These are phyloP conservation scores for Fragaria iinumae DNA, from an alignment of 306 rosid species.

Conservation along the genomic window DNA sequence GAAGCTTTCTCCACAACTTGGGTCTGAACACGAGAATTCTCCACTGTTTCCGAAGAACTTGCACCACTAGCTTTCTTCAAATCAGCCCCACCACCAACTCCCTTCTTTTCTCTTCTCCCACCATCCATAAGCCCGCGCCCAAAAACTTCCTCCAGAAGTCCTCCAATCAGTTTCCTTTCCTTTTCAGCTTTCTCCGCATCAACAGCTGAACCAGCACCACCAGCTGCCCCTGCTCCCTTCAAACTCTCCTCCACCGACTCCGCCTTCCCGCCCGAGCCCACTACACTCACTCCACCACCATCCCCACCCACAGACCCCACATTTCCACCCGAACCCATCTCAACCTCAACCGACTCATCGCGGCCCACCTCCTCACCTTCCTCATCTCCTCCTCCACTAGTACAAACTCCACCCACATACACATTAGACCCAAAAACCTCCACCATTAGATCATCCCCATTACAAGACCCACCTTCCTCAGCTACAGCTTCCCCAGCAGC, in stretches of 20 bases:
- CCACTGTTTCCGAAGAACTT: not conserved
- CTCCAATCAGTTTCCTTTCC: constrained; percentile 23
- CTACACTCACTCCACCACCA: constrained; percentile 20
- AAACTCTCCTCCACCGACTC: constrained; percentile 23
- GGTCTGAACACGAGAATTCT: constrained; percentile 15
- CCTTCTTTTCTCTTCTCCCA: constrained; percentile 26
- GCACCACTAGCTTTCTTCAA: constrained; percentile 20
- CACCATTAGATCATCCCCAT: constrained; percentile 74
- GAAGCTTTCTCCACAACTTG: constrained; percentile 20
- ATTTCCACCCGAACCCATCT: constrained; percentile 28
- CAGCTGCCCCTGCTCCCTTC: constrained; percentile 6
- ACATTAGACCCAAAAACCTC: constrained; percentile 77
- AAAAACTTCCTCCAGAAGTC: constrained; percentile 22
- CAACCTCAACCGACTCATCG: constrained; percentile 25
- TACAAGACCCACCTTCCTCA: constrained; percentile 44
- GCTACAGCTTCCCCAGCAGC: constrained; percentile 32
- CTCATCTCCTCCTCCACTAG: constrained; percentile 34
- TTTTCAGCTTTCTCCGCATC: constrained; percentile 18
- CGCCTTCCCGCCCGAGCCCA: constrained; percentile 18
- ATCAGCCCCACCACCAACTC: constrained; percentile 24
- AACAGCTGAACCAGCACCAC: constrained; percentile 13
- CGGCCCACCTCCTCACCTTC: constrained; percentile 35
- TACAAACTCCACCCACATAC: constrained; percentile 80
- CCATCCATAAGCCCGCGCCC: constrained; percentile 26
- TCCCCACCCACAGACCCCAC: constrained; percentile 6